Base-by-base conservation (phyloP, 352 stramenopile genomes). In the Thalassiosira pacifica region DNA sequence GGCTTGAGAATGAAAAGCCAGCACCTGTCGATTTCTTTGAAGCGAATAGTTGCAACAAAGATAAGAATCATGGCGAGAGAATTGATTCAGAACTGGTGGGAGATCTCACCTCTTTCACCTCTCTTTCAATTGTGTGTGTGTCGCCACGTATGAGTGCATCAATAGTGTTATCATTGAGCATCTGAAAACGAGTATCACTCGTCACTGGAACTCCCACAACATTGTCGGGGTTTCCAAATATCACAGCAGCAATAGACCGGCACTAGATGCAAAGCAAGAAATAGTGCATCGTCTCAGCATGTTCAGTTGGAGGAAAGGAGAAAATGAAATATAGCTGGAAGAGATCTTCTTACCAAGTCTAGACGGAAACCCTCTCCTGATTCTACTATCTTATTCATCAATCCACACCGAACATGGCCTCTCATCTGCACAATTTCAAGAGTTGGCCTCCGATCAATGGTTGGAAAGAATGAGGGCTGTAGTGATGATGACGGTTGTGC, bases 81-180 rank as follows among this genome's bases (percentile, higher is more conserved):
- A 65, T 40, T 45, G 11, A 24, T 24, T 53, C 22, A 26, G 13
- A 52, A 69, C 9, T 26, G n/a, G 10, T 8, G 32, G 22, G 18
- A 53, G 61, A 53, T 32, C 60, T 60, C 26, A 76, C 75, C 66
- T 76, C 64, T 34, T 42, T 69, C 8, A 76, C n/a, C 42, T 82
- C 74, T 60, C 74, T 67, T 70, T 82, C 63, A 32, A 82, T 19
- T 11, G 75, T 83, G 29, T 71, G 37, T 19, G 65, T 76, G 2
- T 63, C 55, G 34, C 57, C 55, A 53, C 26, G 13, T 9, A 71
- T 9, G 59, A 83, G 18, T 29, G 76, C 9, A 57, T 83, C 75
- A 64, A 76, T 52, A 29, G 71, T 22, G 19, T 52, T 76, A 19
- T 52, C 32, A 24, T 26, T 4, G 59, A 83, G 75, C 26, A 40